Evolutionary conservation across 2,329 filamentous ascomycete genomes (phyloP).

Genomic region (Mycocentrospora acerina): DNA sequence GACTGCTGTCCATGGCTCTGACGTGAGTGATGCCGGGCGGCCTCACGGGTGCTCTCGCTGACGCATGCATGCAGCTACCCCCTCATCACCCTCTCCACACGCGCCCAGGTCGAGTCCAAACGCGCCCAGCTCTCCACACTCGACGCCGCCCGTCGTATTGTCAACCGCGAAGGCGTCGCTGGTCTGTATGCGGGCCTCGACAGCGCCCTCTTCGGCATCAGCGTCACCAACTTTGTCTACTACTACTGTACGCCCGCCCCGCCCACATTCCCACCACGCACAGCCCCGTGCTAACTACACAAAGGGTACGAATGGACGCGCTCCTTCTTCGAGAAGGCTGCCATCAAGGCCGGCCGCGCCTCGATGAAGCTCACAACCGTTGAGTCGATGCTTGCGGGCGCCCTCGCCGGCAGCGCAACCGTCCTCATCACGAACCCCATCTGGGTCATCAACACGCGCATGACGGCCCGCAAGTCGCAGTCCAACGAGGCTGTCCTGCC

Average conservation of each 20-base stretch:
- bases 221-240: slow-evolving; percentile 98
- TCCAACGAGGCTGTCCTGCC: slow-evolving; percentile 43
- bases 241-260: slow-evolving; percentile 72
- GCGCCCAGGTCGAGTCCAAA: slow-evolving; percentile 96
- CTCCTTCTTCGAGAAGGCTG: slow-evolving; percentile 78
- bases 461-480: slow-evolving; percentile 83
- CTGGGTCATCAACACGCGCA: slow-evolving; percentile 98
- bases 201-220: slow-evolving; percentile 94
- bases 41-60: too few relatives aligned
- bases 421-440: slow-evolving; percentile 97
- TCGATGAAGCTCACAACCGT: slow-evolving; percentile 83
- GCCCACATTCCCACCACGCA: not conserved
- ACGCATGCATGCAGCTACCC: slow-evolving; percentile 69
- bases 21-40: slow-evolving; percentile 61
- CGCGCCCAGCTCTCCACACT: slow-evolving; percentile 83
- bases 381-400: slow-evolving; percentile 93
- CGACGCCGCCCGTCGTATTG: slow-evolving; percentile 79
- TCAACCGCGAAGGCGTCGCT: slow-evolving; percentile 84
- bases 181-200: slow-evolving; percentile 93
- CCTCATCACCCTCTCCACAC: slow-evolving; percentile 93
- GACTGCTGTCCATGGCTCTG: slow-evolving; percentile 91
- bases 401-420: slow-evolving; percentile 88
- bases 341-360: slow-evolving; percentile 69
- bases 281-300: slow-evolving; percentile 4
- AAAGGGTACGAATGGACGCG: slow-evolving; percentile 92